These are phyloP conservation scores for Penicillium alfredii DNA, from an alignment of 495 filamentous ascomycete genomes.

Conservation along the genomic window DNA sequence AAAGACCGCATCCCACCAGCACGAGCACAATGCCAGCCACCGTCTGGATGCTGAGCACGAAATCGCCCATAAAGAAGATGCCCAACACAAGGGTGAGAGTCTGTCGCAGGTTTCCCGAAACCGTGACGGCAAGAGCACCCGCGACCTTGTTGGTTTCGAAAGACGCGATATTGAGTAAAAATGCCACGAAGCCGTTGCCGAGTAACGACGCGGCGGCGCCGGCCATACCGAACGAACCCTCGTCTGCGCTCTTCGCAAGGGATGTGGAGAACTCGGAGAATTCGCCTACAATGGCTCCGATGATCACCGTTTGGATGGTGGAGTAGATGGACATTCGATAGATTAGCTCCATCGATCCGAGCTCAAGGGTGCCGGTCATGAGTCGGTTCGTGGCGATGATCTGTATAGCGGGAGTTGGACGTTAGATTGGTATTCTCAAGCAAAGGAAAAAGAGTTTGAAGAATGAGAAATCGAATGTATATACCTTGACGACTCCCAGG, in stretches of 20 bases:
- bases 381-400: conserved; percentile 15
- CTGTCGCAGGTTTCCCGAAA: conserved; percentile 14
- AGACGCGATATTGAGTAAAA: conserved; percentile 12
- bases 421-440: too few species aligned
- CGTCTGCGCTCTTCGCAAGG: too few species aligned
- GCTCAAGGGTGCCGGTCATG: conserved; percentile 12
- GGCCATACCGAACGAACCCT: conserved; percentile 6
- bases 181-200: conserved; percentile 12
- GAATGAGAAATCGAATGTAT: too few species aligned
- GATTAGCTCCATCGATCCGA: conserved; percentile 13
- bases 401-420: too few species aligned
- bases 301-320: conserved; percentile 7
- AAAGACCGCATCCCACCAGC: conserved; percentile 12
- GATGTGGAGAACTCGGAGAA: conserved; percentile 5
- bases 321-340: conserved; percentile 15
- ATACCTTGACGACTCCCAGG: conserved; percentile 13
- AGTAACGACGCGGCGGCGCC: too few species aligned
- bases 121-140: conserved; percentile 13
- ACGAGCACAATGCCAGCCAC: conserved; percentile 11
- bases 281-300: conserved; percentile 10
- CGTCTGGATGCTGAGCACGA: conserved; percentile 9
- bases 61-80: conserved; percentile 11
- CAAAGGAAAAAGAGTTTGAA: too few species aligned
- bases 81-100: conserved; percentile 11
- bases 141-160: conserved; percentile 17